A percentile compares a stretch with the other conserved stretches of the same genome.
Evolutionary conservation across 2,329 filamentous ascomycete species (phyloP).

Genomic region (Fusarium setosum): DNA sequence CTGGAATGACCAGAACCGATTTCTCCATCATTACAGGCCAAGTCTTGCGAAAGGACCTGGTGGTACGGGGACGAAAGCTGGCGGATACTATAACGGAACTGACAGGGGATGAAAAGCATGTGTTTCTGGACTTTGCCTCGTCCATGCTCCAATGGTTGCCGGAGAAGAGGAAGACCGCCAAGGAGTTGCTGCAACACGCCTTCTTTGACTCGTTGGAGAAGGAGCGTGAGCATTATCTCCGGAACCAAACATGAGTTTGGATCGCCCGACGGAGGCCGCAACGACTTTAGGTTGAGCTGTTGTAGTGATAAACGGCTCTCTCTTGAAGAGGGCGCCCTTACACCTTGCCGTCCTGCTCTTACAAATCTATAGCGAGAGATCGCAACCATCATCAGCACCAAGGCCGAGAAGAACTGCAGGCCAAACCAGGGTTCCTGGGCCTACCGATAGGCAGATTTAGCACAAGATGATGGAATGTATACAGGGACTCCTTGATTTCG

Average conservation of each 20-base stretch:
- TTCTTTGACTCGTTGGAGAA: conserved; percentile 32
- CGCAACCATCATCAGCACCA: too few relatives aligned
- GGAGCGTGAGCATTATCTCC: too few relatives aligned
- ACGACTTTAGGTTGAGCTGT: too few relatives aligned
- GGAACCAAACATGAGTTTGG: too few relatives aligned
- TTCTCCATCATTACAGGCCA: not conserved
- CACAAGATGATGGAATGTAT: conserved; percentile 54
- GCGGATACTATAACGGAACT: conserved; percentile 33
- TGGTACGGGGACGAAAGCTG: conserved; percentile 5
- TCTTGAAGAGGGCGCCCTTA: too few relatives aligned
- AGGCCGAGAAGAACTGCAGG: too few relatives aligned
- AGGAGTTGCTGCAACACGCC: conserved; percentile 35
- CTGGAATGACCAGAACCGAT: not conserved
- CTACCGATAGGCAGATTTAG: too few relatives aligned
- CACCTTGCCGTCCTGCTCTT: too few relatives aligned
- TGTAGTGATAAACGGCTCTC: too few relatives aligned
- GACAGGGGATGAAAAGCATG: conserved; percentile 30
- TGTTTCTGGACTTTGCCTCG: conserved; percentile 36
- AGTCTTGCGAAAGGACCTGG: conserved; percentile 20
- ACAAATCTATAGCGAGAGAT: too few relatives aligned
- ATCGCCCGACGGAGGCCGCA: too few relatives aligned
- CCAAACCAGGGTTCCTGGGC: too few relatives aligned
- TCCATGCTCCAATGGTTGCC: conserved; percentile 42
- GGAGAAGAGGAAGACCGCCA: conserved; percentile 39
- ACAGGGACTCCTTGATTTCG: conserved; percentile 54